phyloP scores from a whole-genome alignment of 1,139 yeast species.

The Candida buenavistaensis region DNA sequence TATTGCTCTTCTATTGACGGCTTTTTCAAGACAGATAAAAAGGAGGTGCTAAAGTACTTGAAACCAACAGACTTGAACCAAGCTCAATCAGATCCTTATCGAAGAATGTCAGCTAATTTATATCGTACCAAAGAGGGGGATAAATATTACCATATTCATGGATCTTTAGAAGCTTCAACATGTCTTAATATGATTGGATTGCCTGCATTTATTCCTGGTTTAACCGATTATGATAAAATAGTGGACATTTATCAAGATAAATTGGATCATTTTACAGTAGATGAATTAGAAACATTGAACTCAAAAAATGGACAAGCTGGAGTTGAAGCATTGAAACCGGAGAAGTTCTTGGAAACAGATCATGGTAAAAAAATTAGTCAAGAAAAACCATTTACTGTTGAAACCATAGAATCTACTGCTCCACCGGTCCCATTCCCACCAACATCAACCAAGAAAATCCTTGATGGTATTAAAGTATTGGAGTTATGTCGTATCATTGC shows the following conservation, averaged over 20 bases:
- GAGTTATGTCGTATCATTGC: slow-evolving; percentile 34
- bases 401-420: slow-evolving; percentile 20
- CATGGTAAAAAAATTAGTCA: slow-evolving; percentile 25
- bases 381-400: slow-evolving; percentile 23
- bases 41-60: slow-evolving; percentile 18
- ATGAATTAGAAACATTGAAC: slow-evolving; percentile 21
- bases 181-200: slow-evolving; percentile 34
- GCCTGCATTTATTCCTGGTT: slow-evolving; percentile 22
- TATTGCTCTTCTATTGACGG: slow-evolving; percentile 30
- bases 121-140: slow-evolving; percentile 29
- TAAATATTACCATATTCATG: slow-evolving; percentile 31
- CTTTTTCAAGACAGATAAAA: slow-evolving; percentile 23
- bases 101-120: slow-evolving; percentile 32
- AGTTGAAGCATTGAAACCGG: slow-evolving; percentile 24
- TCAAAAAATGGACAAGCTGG: slow-evolving; percentile 28
- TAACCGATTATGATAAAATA: slow-evolving; percentile 24
- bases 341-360: slow-evolving; percentile 25
- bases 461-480: slow-evolving; percentile 29
- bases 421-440: slow-evolving; percentile 25
- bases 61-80: slow-evolving; percentile 26
- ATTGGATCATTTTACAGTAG: slow-evolving; percentile 20
- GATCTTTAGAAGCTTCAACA: slow-evolving; percentile 30
- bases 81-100: slow-evolving; percentile 28
- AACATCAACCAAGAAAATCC: slow-evolving; percentile 15
- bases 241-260: slow-evolving; percentile 22